Base-by-base conservation (phyloP, 805 yeast genomes). In the Blastobotrys chiropterorum region DNA sequence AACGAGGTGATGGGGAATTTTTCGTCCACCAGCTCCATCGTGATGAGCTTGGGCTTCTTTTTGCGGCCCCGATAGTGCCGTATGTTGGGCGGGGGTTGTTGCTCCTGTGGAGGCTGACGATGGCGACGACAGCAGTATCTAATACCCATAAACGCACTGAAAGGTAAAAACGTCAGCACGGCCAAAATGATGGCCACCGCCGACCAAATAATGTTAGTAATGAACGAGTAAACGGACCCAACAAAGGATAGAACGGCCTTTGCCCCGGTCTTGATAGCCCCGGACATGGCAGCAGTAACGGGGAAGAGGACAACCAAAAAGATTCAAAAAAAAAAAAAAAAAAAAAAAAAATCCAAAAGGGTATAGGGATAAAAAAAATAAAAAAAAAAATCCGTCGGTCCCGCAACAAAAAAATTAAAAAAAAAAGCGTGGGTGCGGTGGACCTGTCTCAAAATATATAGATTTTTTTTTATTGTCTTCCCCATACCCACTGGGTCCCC, bases 1-100 rank as follows among this genome's bases (percentile, higher is more conserved):
- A 66, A 67, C 21, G 58, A 59, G 45, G 53, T 55, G 6, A 53
- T 53, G 5, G 72, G 72, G 53, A 67, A 67, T 47, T 63, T 53
- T 43, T 60, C 62, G 48, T 67, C 59, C 41, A 68, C 56, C 41
- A 60, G 62, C 6, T 54, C 66, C 42, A 55, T 46, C 7, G 62
- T 55, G 54, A 67, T 57, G 22, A 68, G 57, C 45, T 63, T 30
- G 53, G 63, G 56, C 52, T 50, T 48, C 52, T 56, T 30, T 59
- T 59, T 43, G 50, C 46, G 31, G 51, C 19, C 51, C 47, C 45
- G 50, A 49, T 48, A 47, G 45, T 19, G 53, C 50, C 20, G 51
- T 41, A 49, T 39, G 46, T 51, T 13, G 40, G 30, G 41, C 38
- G 39, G 45, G 44, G 49, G 26, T 48, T 49, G 41, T 30, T 49